Base-by-base conservation (phyloP, 1,284 basidiomycete genomes). In the Rhodotorula glutinis region DNA sequence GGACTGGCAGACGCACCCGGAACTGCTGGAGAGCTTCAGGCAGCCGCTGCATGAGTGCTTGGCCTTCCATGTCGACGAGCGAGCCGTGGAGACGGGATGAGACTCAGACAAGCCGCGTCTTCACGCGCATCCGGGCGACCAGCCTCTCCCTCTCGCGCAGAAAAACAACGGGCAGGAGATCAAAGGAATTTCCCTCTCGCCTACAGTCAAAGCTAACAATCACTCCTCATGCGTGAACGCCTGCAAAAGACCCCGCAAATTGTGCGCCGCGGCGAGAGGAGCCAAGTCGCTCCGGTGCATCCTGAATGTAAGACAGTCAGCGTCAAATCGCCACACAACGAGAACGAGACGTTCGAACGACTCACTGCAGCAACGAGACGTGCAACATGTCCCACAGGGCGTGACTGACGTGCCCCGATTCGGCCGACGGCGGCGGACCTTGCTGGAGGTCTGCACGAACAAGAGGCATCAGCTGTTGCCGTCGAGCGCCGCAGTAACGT, bases 341-440 rank as follows among this genome's bases (percentile, higher is more conserved):
- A n/a, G n/a, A n/a, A n/a, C n/a, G n/a, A n/a, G n/a, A n/a, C n/a
- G n/a, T n/a, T n/a, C n/a, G n/a, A n/a, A n/a, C n/a, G 29, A 40
- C 71, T 25, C 16, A 73, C 71, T 67, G 65, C 23, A 73, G 49
- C 29, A 73, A 63, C 5, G 65, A 64, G 30, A 72, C 64, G 57
- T 70, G 71, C 52, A 95, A 79, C 74, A 88, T 90, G 56, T 90
- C 89, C 92, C 92, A 95, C 46, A 96, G 80, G 7, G 88, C 83
- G 40, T 82, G 82, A 29, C 88, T 88, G 4, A 87, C 88, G 47
- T 56, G 59, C 13, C 53, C 43, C 17, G 40, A 23, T 8, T 57
- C 38, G 38, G 38, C 21, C 8, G 33, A 33, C 10, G 60, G 60
- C 8, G 59, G 49, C 30, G 62, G 62, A 10, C 56, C 57, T 29